A percentile compares a stretch with the other conserved stretches of the same genome.
These are phyloP conservation scores for Stachybotrys chlorohalonatus DNA, from an alignment of 2,329 filamentous ascomycete species.

Conservation along the genomic window DNA sequence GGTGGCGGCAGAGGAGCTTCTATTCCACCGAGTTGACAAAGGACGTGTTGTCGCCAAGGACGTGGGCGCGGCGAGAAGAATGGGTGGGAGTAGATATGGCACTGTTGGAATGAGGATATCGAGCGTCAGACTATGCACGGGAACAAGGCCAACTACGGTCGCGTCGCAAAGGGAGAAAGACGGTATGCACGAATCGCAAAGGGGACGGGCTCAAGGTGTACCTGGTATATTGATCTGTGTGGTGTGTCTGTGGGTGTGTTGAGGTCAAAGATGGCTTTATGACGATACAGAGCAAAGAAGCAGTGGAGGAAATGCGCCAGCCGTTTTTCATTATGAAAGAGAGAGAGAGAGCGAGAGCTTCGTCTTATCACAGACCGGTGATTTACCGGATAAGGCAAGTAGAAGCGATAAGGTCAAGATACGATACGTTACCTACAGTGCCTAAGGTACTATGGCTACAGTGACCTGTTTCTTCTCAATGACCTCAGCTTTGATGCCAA, in stretches of 20 bases:
- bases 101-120: neutral
- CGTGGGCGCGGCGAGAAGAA: neutral
- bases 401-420: neutral
- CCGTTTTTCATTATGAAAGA: neutral
- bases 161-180: neutral
- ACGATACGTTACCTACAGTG: no score
- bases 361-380: neutral
- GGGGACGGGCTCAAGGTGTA: neutral
- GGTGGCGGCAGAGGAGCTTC: neutral
- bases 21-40: neutral
- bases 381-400: neutral
- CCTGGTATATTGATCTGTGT: neutral
- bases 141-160: neutral
- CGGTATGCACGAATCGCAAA: neutral
- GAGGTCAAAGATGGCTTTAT: neutral
- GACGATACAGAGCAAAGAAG: neutral
- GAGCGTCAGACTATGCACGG: neutral
- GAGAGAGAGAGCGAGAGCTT: neutral
- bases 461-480: no score
- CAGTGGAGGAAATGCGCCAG: neutral
- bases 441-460: no score
- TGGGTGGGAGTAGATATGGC: neutral
- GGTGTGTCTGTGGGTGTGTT: neutral
- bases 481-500: no score
- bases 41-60: neutral